phyloP scores from a whole-genome alignment of 345 rosid genomes.

The Eucalyptus sp. region DNA sequence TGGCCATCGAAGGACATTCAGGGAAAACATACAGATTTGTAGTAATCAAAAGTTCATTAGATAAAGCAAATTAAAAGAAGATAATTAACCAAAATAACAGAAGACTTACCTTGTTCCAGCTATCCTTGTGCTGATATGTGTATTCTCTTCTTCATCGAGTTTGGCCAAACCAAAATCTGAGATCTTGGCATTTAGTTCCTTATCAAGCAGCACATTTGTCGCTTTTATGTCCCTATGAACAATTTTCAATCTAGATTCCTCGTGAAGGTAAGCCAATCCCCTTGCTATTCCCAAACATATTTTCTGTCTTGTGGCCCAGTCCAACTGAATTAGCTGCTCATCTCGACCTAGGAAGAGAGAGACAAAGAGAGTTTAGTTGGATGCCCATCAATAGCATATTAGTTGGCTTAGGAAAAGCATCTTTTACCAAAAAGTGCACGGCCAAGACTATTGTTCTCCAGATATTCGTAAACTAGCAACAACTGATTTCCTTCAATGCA shows the following conservation, averaged over 20 bases:
- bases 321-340: slow-evolving; percentile 28
- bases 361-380: neutral
- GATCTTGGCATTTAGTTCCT: slow-evolving; percentile 49
- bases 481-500: slow-evolving; percentile 60
- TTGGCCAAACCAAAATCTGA: slow-evolving; percentile 68
- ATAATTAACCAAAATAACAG: neutral
- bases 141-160: slow-evolving; percentile 65
- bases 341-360: slow-evolving; percentile 15
- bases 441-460: slow-evolving; percentile 51
- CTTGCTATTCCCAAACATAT: slow-evolving; percentile 38
- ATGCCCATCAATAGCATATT: neutral
- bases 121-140: slow-evolving; percentile 61
- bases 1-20: neutral
- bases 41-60: neutral
- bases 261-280: slow-evolving; percentile 49
- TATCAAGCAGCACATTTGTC: slow-evolving; percentile 60
- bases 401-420: neutral
- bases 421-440: slow-evolving; percentile 47
- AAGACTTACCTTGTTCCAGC: slow-evolving; percentile 57
- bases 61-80: neutral
- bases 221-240: slow-evolving; percentile 70
- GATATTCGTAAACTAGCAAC: slow-evolving; percentile 46
- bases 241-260: slow-evolving; percentile 63
- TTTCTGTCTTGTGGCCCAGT: slow-evolving; percentile 48
- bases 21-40: neutral